These are phyloP conservation scores for Aspergillus heteromorphus DNA, from an alignment of 495 filamentous ascomycete species.

Conservation along the genomic window DNA sequence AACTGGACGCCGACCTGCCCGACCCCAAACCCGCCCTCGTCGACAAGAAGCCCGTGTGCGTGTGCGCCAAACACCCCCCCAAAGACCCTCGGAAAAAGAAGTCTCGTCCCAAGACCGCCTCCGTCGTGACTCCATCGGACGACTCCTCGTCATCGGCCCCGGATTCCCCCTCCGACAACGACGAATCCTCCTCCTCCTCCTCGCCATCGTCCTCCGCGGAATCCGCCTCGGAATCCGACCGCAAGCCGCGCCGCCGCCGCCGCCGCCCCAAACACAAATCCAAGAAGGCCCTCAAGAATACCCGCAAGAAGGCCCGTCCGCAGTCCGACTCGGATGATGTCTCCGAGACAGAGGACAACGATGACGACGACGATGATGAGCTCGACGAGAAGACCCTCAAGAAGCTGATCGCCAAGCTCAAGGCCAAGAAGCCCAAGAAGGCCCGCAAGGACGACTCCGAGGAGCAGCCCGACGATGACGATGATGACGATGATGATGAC, in stretches of 20 bases:
- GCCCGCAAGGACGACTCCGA: conserved; percentile 23
- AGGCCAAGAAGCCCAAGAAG: conserved; percentile 39
- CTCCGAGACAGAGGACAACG: conserved; percentile 20
- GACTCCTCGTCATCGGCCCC: conserved; percentile 21
- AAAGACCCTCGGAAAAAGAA: conserved; percentile 31
- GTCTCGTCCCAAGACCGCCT: conserved; percentile 24
- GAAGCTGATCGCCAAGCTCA: conserved; percentile 46
- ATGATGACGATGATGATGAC: conserved; percentile 18
- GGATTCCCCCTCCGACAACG: conserved; percentile 23
- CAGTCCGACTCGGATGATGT: conserved; percentile 22
- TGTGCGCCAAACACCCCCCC: conserved; percentile 36
- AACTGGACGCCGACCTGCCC: conserved; percentile 26
- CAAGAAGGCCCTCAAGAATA: conserved; percentile 35
- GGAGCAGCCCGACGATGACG: conserved; percentile 20
- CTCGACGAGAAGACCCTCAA: conserved; percentile 39
- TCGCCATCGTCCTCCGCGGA: conserved; percentile 23
- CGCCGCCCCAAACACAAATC: conserved; percentile 43
- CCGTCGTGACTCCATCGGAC: conserved; percentile 19
- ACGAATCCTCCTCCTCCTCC: conserved; percentile 25
- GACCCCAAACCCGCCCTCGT: conserved; percentile 20
- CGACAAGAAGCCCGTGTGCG: conserved; percentile 19
- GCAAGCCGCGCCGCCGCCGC: conserved; percentile 25
- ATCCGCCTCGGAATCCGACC: conserved; percentile 29
- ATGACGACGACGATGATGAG: too few species aligned
- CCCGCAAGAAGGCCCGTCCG: conserved; percentile 37